Percentiles rank a stretch among this genome's conserved stretches.
Conservation (phyloP, 2,329 filamentous ascomycete genomes). For the Alternaria postmessia region DNA sequence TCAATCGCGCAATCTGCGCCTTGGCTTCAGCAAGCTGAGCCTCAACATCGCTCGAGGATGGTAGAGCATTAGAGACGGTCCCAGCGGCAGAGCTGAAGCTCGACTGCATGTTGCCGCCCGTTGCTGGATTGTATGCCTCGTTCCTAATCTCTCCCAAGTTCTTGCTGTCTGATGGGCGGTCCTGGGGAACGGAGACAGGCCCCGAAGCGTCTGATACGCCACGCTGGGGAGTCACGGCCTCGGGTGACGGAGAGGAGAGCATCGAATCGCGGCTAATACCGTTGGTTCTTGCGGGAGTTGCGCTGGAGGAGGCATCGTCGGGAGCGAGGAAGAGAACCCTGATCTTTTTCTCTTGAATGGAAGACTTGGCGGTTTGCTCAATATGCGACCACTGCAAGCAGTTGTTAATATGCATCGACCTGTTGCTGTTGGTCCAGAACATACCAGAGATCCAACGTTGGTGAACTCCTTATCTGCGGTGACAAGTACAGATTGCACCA, state of each 20-base stretch:
- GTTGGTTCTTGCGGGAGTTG: constrained; percentile 47
- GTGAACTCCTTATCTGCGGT: constrained; percentile 83
- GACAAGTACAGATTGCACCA: constrained; percentile 90
- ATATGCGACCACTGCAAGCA: constrained; percentile 73
- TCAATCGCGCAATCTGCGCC: constrained; percentile 73
- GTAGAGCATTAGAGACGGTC: constrained; percentile 58
- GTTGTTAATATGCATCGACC: constrained; percentile 14
- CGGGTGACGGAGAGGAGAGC: constrained; percentile 62
- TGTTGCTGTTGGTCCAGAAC: constrained; percentile 40
- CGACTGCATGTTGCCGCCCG: constrained; percentile 45
- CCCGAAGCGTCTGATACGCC: constrained; percentile 42
- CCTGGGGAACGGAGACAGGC: constrained; percentile 51
- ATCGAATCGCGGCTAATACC: constrained; percentile 42
- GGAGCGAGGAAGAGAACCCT: constrained; percentile 83
- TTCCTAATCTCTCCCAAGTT: constrained; percentile 53
- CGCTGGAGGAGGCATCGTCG: constrained; percentile 55
- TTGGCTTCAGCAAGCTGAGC: constrained; percentile 78
- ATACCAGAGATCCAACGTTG: constrained; percentile 81
- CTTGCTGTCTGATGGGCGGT: constrained; percentile 51
- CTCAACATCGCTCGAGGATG: constrained; percentile 70
- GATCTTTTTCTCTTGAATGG: constrained; percentile 94
- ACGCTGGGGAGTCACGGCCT: constrained; percentile 58
- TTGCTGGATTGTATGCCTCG: constrained; percentile 53
- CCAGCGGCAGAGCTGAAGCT: constrained; percentile 57
- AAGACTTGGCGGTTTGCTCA: constrained; percentile 76